Base-by-base conservation (phyloP, 1,284 basidiomycete genomes). In the Cryptococcus maquisensis region DNA sequence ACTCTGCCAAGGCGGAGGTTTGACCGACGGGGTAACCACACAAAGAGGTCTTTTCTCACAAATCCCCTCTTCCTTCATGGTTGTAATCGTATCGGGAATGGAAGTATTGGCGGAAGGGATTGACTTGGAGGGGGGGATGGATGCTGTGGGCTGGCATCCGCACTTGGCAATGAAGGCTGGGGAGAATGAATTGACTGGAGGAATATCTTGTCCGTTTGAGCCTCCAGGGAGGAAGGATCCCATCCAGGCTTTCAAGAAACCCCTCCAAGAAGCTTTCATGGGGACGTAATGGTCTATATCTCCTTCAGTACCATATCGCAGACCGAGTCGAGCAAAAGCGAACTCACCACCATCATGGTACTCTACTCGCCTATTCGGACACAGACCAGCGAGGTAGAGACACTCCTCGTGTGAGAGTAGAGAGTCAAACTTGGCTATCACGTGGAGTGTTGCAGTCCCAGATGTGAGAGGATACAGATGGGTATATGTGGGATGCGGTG, bases 111-210 rank as follows among this genome's bases (percentile, higher is more conserved):
- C 10, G 28, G 4, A 32, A 32, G 28, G 28, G 28, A 32, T n/a
- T n/a, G n/a, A n/a, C n/a, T n/a, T 32, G 10, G 28, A 10, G 10
- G 3, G 7, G 10, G 28, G 28, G 10, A 32, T 32, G 28, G 28
- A 32, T 10, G 6, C 28, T 32, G 1, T 6, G 28, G 10, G 28
- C 28, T 32, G 28, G n/a, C n/a, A n/a, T n/a, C n/a, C n/a, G 3
- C 7, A 32, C 28, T 32, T 32, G 28, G 28, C 28, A 3, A 32
- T 32, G 28, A 32, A 32, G 28, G 28, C 28, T 32, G 28, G 28
- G 7, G 28, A 32, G 28, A 32, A 32, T 6, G 28, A 32, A 7
- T 32, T 32, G 3, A 15, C 54, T 72, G 2, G 72, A 73, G 56
- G 69, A 69, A 53, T 60, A 65, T 61, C 12, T 39, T 15, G 9